Base-by-base conservation (phyloP, 1,284 basidiomycete genomes). In the Cutaneotrichosporon mucoides region DNA sequence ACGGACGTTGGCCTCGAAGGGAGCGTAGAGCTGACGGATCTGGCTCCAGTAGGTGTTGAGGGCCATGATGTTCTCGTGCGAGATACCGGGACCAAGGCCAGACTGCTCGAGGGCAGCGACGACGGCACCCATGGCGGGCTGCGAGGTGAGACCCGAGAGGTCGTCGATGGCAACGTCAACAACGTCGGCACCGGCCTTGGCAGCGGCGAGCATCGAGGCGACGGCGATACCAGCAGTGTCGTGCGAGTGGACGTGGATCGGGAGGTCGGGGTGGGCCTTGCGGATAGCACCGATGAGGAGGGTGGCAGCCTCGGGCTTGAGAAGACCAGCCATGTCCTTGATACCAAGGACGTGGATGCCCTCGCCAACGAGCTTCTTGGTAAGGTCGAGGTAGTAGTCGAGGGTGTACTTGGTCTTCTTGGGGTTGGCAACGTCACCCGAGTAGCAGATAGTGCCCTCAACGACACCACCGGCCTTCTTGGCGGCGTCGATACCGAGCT, bases 391-490 rank as follows among this genome's bases (percentile, higher is more conserved):
- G 81, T 99, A 99, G 83, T 99, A 99, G 75, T 97, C 82, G 56
- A 99, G 83, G 34, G 95, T 98, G 82, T 99, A 99, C 82, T 99
- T 99, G 69, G 85, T 93, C 82, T 94, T 92, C 79, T 89, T 93
- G 59, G 92, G 88, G 81, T 87, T 90, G 55, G 93, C 95, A 54
- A 97, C 90, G 77, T 99, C 96, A 67, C 96, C 96, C 68, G 92
- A 95, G 84, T 99, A 99, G 82, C 96, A 99, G 71, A 99, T 93
- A 65, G 93, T 94, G 50, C 91, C 96, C 79, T 98, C 93, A 61
- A 88, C 88, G 55, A 99, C 96, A 84, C 96, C 96, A 60, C 96
- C 96, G 44, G 96, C 96, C 80, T 96, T 97, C 87, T 99, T 99
- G 66, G 96, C 96, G 41, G 96, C 96, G 76, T 99, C 95, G 69